These are phyloP conservation scores for Pholiota conissans DNA, from an alignment of 768 basidiomycete genomes.

Conservation along the genomic window DNA sequence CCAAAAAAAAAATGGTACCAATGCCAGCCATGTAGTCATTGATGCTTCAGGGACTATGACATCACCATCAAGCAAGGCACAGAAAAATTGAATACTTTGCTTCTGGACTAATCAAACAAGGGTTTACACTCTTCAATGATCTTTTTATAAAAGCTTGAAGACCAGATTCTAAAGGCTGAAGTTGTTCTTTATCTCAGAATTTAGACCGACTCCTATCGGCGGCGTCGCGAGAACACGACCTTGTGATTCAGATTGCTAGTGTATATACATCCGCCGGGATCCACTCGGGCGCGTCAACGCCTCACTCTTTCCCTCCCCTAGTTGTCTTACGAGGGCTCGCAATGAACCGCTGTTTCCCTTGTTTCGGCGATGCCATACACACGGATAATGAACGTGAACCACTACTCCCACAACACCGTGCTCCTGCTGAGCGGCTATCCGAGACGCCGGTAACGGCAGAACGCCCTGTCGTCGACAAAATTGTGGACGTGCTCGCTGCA, in stretches of 20 bases:
- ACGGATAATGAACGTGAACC: conserved; percentile 19
- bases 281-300: neutral
- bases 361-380: conserved; percentile 14
- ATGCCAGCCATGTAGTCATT: too few species aligned
- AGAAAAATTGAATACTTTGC: too few species aligned
- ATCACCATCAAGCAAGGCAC: neutral
- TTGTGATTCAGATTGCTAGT: neutral
- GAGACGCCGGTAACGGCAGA: neutral
- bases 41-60: neutral
- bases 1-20: too few species aligned
- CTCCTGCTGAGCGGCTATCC: neutral
- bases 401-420: conserved; percentile 13
- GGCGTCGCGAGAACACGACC: neutral
- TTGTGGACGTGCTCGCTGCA: conserved; percentile 34
- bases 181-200: too few species aligned
- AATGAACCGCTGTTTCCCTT: conserved; percentile 22
- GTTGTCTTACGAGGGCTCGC: neutral
- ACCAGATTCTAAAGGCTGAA: too few species aligned
- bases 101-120: too few species aligned
- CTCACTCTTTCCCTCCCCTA: neutral
- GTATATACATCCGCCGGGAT: conserved; percentile 1
- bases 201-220: neutral
- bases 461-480: conserved; percentile 26
- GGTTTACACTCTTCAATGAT: neutral
- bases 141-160: neutral